Evolutionary conservation across 148 eudicot genomes (phyloP).

Genomic region (Salicornia ramosissima): DNA sequence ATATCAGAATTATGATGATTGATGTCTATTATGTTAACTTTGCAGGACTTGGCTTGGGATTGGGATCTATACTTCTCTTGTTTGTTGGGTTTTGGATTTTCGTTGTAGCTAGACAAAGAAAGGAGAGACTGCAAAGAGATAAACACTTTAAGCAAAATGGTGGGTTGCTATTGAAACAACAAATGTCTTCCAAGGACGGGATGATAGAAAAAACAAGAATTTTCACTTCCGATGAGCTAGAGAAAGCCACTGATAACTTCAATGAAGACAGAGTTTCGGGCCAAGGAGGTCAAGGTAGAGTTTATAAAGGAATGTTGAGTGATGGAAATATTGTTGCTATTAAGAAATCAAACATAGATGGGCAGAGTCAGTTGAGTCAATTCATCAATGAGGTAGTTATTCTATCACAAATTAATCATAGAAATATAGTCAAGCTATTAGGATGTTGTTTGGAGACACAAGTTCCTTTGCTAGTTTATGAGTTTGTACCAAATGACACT

Average conservation of each 20-base stretch:
- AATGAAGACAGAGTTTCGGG: constrained; percentile 29
- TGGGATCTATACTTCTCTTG: constrained; percentile 18
- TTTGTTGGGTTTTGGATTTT: constrained; percentile 19
- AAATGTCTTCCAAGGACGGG: constrained; percentile 25
- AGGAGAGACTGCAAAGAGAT: constrained; percentile 14
- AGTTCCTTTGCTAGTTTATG: neutral
- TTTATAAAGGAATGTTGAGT: neutral
- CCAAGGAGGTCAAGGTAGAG: constrained; percentile 28
- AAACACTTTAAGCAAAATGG: constrained; percentile 32
- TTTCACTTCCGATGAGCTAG: constrained; percentile 24
- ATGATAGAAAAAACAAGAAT: constrained; percentile 22
- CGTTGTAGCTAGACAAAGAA: constrained; percentile 1
- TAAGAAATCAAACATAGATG: neutral
- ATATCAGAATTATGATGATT: too few species aligned
- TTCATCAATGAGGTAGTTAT: neutral
- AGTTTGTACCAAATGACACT: constrained; percentile 17
- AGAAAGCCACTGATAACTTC: constrained; percentile 34
- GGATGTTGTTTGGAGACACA: neutral
- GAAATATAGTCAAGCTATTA: neutral
- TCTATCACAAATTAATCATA: neutral
- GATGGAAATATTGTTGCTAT: neutral
- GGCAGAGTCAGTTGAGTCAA: neutral
- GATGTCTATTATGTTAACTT: neutral
- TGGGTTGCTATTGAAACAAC: constrained; percentile 28
- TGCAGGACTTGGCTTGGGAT: constrained; percentile 23